Base-by-base conservation (phyloP, 1,139 yeast species). In the Suhomyces yuchorum region DNA sequence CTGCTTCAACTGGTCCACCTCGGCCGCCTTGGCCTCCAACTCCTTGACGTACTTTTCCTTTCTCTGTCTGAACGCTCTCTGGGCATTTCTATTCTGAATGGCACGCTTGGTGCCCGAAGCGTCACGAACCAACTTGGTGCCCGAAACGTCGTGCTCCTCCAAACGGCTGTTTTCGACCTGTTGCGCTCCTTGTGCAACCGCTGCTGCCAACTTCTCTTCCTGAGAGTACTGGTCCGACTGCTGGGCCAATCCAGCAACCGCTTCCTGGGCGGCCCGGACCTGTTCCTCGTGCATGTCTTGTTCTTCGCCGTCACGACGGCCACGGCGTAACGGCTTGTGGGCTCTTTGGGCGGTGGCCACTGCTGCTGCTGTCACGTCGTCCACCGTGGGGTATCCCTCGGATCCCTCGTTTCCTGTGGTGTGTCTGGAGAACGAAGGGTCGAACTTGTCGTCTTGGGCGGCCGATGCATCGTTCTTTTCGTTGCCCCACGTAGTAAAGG, bases 41-140 rank as follows among this genome's bases (percentile, higher is more conserved):
- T 88, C 92, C 65, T 84, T 86, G 56, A 90, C 82, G 59, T 87
- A 83, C 51, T 80, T 78, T 57, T 88, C 96, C 62, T 87, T 85
- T 49, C 96, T 77, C 61, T 82, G 84, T 61, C 97, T 78, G 68
- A 89, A 90, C 9, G 96, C 96, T 56, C 88, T 80, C 67, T 90
- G 97, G 1, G 97, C 96, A 51, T 82, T 84, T 60, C 97, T 75
- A 70, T 90, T 90, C 66, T 90, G 97, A 15, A 86, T 89, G 1
- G 97, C 96, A 55, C 97, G 80, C 66, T 87, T 88, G 37, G 95
- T 82, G 8, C 44, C 43, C 9, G 49, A 42, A 8, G 32, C 23
- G 15, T 45, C 49, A 8, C 54, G 34, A 8, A 35, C 48, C 40
- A 48, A 39, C 36, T 48, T 48, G 41, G 47, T 35, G 8, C 48